Conservation (phyloP, 257 asterid species). For the Solanum bulbocastanum region DNA sequence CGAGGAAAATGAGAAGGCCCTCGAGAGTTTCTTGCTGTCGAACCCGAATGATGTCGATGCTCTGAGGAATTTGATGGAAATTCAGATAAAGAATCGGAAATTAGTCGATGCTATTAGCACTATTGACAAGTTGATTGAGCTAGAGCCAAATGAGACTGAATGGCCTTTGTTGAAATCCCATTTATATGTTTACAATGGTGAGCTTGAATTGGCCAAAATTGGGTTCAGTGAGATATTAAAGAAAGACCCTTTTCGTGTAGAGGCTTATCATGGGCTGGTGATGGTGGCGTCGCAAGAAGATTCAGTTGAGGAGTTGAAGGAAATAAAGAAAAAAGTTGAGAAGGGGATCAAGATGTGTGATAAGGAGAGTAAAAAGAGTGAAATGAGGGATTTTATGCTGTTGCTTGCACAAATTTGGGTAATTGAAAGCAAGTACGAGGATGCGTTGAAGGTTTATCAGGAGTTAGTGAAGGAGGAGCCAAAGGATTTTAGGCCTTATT, state of each 20-base stretch:
- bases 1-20: constrained; percentile 32
- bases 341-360: constrained; percentile 46
- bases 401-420: constrained; percentile 73
- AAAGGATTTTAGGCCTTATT: constrained; percentile 80
- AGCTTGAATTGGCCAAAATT: constrained; percentile 32
- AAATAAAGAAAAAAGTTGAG: constrained; percentile 32
- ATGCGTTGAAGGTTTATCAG: constrained; percentile 50
- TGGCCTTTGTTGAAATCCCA: background rate
- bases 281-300: constrained; percentile 58
- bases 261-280: constrained; percentile 80
- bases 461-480: constrained; percentile 87
- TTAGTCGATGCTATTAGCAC: constrained; percentile 6
- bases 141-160: background rate
- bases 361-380: constrained; percentile 36
- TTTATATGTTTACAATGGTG: constrained; percentile 37
- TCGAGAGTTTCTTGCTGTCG: constrained; percentile 32
- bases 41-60: constrained; percentile 42
- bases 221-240: constrained; percentile 48
- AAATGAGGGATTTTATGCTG: constrained; percentile 66
- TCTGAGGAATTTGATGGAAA: constrained; percentile 53
- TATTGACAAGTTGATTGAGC: background rate
- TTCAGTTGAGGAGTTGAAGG: constrained; percentile 27
- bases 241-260: constrained; percentile 58
- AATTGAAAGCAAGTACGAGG: constrained; percentile 46
- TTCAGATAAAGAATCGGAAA: constrained; percentile 44